These are phyloP conservation scores for Claviceps sp. DNA, from an alignment of 2,329 filamentous ascomycete genomes.

Conservation along the genomic window DNA sequence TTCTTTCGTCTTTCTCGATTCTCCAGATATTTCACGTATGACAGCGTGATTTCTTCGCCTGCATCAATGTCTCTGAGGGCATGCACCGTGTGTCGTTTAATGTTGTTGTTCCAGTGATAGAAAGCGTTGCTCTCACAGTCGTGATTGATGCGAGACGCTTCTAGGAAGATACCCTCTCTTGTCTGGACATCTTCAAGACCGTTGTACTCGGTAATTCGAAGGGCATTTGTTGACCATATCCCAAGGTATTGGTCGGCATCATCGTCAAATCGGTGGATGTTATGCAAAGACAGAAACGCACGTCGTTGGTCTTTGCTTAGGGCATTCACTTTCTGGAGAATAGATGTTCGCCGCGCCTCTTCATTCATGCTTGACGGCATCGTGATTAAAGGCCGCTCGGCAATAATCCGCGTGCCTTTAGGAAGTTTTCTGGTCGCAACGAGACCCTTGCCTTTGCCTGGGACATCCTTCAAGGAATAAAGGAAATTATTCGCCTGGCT, in stretches of 20 bases:
- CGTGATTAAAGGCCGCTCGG: too few species aligned
- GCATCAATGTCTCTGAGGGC: not conserved
- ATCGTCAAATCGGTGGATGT: not conserved
- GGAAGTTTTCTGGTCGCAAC: too few species aligned
- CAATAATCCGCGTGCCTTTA: too few species aligned
- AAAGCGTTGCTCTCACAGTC: not conserved
- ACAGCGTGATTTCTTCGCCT: not conserved
- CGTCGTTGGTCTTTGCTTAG: not conserved
- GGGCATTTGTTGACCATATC: not conserved
- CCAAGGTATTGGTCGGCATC: not conserved
- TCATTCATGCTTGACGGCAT: too few species aligned
- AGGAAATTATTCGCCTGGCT: too few species aligned
- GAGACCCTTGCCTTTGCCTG: too few species aligned
- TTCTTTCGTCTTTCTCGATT: not conserved
- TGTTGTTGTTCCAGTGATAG: not conserved
- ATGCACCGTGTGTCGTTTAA: not conserved
- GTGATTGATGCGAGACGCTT: not conserved
- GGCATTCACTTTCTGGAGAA: not conserved
- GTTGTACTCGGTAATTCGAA: not conserved
- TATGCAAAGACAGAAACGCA: not conserved
- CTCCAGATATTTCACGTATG: not conserved
- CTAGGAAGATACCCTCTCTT: not conserved
- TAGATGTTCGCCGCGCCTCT: too few species aligned
- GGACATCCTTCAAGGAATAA: too few species aligned
- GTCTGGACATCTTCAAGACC: too few species aligned